Percentiles rank a stretch among this genome's conserved stretches.
phyloP scores from a whole-genome alignment of 768 basidiomycete species.

The Auricularia heimuer region DNA sequence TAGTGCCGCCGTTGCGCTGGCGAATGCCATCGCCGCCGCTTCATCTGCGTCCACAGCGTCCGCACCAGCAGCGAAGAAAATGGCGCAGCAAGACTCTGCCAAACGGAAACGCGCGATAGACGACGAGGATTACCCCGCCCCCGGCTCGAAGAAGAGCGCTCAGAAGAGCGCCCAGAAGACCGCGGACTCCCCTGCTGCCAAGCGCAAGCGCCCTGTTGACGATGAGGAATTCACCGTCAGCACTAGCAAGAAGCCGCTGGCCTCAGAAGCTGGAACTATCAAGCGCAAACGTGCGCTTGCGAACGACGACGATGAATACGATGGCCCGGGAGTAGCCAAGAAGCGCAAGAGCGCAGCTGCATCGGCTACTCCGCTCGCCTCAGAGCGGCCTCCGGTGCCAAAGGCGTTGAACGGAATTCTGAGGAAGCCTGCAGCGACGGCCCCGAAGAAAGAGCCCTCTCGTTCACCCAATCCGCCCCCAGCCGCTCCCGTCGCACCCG shows the following conservation, averaged over 20 bases:
- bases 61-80: conserved; percentile 19
- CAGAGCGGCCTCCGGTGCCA: background rate
- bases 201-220: conserved; percentile 30
- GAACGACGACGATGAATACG: background rate
- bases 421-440: background rate
- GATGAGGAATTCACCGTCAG: conserved; percentile 21
- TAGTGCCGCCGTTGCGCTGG: background rate
- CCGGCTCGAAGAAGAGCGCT: conserved; percentile 17
- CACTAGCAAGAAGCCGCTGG: conserved; percentile 18
- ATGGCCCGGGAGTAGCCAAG: background rate
- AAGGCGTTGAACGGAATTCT: background rate
- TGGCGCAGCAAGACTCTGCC: conserved; percentile 8
- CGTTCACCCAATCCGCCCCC: background rate
- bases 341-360: background rate
- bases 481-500: background rate
- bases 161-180: conserved; percentile 16
- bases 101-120: conserved; percentile 9
- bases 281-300: background rate
- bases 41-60: conserved; percentile 46
- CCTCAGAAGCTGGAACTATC: conserved; percentile 12
- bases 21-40: conserved; percentile 4
- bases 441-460: background rate
- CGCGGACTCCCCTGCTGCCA: conserved; percentile 15
- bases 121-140: conserved; percentile 16
- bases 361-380: background rate